Evolutionary conservation across 2,329 filamentous ascomycete genomes (phyloP), one percentile per base, ranked within the genome.

Genomic region (Aspergillus sp.): DNA sequence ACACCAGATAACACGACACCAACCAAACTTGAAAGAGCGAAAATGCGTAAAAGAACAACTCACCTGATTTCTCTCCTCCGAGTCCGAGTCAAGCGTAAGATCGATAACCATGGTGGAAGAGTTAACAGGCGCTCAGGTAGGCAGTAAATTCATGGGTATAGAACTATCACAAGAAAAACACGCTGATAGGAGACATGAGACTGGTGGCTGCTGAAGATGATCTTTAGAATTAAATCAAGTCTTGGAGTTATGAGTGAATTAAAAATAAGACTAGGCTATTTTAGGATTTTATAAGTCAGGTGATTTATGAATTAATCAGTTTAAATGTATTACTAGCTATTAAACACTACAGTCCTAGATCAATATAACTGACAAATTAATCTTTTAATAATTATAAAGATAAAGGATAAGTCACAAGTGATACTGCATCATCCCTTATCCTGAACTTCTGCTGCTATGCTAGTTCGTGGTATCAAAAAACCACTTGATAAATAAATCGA

Each of bases 71-170:
- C 41, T 58, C 19, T 63, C 63, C 19, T 69, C 69, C 1, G 67
- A 58, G 39, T 70, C 68, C 3, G 67, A 71, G 44, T 72, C 68
- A 30, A 54, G 39, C 0, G 69, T 72, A 13, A 72, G 50, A 51
- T 72, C 70, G 17, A 71, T 69, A 6, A 71, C 60, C 67, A 68
- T 71, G 4, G 25, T 58, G 32, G 42, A 10, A 7, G 30, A 27
- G 21, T n/a, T 5, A 39, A 47, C 10, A 13, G 17, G 19, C n/a
- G 27, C 13, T 25, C n/a, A 25, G 32, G 32, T 23, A 38, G 50
- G 3, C 10, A 5, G 3, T 30, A 41, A 44, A 23, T 10, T 53
- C 15, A 39, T 23, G 41, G 15, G 11, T 27, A 27, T 13, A 41
- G 15, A 11, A 23, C 10, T 25, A 53, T 25, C 8, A 19, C 7